These are phyloP conservation scores for Rhodotorula babjevae DNA, from an alignment of 768 basidiomycete species.

Conservation along the genomic window DNA sequence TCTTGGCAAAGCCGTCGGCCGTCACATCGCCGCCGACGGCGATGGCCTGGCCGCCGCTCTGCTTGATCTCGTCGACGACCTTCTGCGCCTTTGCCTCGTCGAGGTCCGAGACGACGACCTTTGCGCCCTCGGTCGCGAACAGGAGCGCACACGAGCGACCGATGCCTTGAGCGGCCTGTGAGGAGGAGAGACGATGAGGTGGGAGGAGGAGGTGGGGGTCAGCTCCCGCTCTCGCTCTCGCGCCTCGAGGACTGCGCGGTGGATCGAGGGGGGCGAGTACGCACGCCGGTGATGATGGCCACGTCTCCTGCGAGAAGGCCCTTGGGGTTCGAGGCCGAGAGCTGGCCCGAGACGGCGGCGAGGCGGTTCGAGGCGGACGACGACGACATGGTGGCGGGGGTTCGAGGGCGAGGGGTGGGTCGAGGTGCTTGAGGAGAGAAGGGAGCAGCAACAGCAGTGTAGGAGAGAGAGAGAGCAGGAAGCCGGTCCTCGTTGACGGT, in stretches of 20 bases:
- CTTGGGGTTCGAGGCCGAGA: constrained; percentile 21
- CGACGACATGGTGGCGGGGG: constrained; percentile 15
- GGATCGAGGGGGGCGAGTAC: too few species aligned
- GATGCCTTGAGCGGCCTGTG: constrained; percentile 59
- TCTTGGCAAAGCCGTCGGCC: constrained; percentile 78
- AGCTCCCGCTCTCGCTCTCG: neutral
- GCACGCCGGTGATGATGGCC: constrained; percentile 75
- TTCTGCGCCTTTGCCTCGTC: constrained; percentile 62
- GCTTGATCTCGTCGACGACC: constrained; percentile 69
- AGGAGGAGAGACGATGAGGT: too few species aligned
- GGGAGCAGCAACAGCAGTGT: neutral
- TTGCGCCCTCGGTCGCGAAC: constrained; percentile 82
- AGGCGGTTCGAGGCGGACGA: constrained; percentile 25
- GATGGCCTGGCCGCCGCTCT: constrained; percentile 67
- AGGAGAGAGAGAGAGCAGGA: neutral
- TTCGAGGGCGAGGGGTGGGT: neutral
- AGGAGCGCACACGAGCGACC: constrained; percentile 68
- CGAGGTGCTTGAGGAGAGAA: neutral
- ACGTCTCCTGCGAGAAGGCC: constrained; percentile 54
- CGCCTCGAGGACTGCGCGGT: neutral
- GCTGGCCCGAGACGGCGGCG: constrained; percentile 5
- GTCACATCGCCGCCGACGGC: constrained; percentile 73
- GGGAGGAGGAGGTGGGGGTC: neutral
- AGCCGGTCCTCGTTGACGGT: too few species aligned
- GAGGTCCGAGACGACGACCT: constrained; percentile 81